These are phyloP conservation scores for Setaria italica DNA, from an alignment of 202 grass and related monocot species.

Conservation along the genomic window DNA sequence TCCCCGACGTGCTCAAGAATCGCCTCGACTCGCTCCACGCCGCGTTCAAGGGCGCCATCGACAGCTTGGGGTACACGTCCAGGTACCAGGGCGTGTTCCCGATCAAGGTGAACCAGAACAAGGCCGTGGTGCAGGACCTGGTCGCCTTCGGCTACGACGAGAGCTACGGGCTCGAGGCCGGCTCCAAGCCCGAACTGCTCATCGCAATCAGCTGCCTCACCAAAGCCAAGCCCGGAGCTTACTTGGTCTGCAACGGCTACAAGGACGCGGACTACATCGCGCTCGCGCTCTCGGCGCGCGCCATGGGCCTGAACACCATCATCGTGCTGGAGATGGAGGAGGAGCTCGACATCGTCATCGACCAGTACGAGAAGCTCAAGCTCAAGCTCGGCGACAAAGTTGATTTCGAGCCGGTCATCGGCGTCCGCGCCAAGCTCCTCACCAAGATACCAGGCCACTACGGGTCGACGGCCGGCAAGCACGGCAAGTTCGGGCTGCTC, in stretches of 20 bases:
- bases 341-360: slow-evolving; percentile 58
- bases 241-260: slow-evolving; percentile 59
- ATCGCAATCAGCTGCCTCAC: slow-evolving; percentile 54
- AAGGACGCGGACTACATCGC: slow-evolving; percentile 53
- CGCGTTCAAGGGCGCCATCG: slow-evolving; percentile 38
- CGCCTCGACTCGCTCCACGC: slow-evolving; percentile 38
- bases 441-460: slow-evolving; percentile 43
- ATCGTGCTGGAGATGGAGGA: slow-evolving; percentile 63
- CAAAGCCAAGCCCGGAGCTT: slow-evolving; percentile 37
- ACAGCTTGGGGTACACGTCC: background rate
- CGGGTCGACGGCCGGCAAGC: slow-evolving; percentile 50
- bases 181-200: slow-evolving; percentile 58
- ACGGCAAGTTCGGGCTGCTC: slow-evolving; percentile 54
- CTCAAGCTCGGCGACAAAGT: background rate
- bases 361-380: slow-evolving; percentile 20
- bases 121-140: slow-evolving; percentile 38
- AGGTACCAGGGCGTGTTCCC: slow-evolving; percentile 58
- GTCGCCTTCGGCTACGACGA: slow-evolving; percentile 26
- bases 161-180: slow-evolving; percentile 60
- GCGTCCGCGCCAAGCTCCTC: slow-evolving; percentile 54
- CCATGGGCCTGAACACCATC: slow-evolving; percentile 46
- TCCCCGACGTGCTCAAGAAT: slow-evolving; percentile 52
- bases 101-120: slow-evolving; percentile 56
- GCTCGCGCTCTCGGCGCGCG: slow-evolving; percentile 44
- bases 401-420: slow-evolving; percentile 36